Base-by-base conservation (phyloP, 352 stramenopile genomes). In the Globisporangium alternatum region DNA sequence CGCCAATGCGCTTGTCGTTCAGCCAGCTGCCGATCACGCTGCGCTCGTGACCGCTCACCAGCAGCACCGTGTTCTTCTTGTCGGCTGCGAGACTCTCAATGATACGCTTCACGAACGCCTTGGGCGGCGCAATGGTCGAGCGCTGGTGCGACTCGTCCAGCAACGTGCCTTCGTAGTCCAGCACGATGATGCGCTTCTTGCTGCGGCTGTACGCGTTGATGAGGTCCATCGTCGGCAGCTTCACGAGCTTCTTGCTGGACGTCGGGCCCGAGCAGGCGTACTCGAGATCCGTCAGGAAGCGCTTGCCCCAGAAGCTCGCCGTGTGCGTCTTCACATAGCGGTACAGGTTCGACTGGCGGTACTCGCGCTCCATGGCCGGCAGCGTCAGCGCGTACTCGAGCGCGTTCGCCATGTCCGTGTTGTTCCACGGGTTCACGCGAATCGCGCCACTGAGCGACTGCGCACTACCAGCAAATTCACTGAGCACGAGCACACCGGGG, bases 21-120 rank as follows among this genome's bases (percentile, higher is more conserved):
- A 96, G 69, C 88, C 88, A 96, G 43, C 83, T 95, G 57, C 94
- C 88, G 13, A 96, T 76, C 55, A 95, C 95, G 61, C 91, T 91
- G 28, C 85, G 76, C 53, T 97, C 88, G 25, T 85, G 80, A 7
- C 70, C 76, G 39, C 78, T 90, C 35, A 93, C 72, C 57, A 93
- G 86, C 61, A 89, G 87, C 51, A 93, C 81, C 25, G 80, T 90
- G 62, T 91, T 93, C 39, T 72, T 71, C 49, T 82, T 70, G 52
- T 91, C 82, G 21, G 72, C 70, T 45, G 67, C 41, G 71, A 81
- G 64, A 28, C 47, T 57, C 47, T 64, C 58, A 4, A 64, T 57
- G 17, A 64, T 35, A 22, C 58, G 58, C 47, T 90, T 82, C 15
- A 93, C 65, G 9, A 92, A 58, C 1, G 70, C 74, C 71, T 89